Base-by-base conservation (phyloP, 176 grass and related monocot species). In the Elymus sibiricus region DNA sequence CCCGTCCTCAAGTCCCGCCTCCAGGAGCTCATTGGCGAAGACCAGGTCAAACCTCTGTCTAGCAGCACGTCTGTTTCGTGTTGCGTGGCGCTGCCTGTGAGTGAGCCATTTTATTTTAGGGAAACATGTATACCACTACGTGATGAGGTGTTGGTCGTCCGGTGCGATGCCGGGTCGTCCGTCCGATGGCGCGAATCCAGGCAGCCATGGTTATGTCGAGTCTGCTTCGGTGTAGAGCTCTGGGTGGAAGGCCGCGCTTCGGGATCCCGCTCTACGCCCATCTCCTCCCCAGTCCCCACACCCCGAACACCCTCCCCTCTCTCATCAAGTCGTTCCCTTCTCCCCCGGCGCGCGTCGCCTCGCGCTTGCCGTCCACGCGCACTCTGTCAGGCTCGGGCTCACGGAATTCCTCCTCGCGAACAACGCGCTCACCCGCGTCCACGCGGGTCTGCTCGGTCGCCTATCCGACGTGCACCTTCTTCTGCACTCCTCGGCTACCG, bases 1-100 rank as follows among this genome's bases (percentile, higher is more conserved):
- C 88, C 92, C 34, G 81, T 98, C 89, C 87, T 98, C 72, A 98
- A 95, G 81, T 69, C 89, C 73, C 89, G 94, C 81, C 87, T 95
- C 62, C 88, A 98, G 87, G 90, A 92, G 28, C 87, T 98, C 81
- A 94, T 95, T 66, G 94, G 94, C 27, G 88, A 91, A 82, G 92
- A 92, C 44, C 92, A 95, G 93, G 93, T 98, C 71, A 80, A 79
- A 46, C 63, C 27, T 61, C 21, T 28, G 49, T 2, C 12, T 17
- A 35, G 46, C 43, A 40, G 11, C 7, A 21, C 35, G 16, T 10
- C 25, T n/a, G 26, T 82, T 82, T 85, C 25, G 42, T 65, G 47
- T 73, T 39, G 62, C 71, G 58, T 84, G 76, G n/a, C 43, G 65
- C 73, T 26, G 60, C 17, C 38, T 17, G 46, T 80, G 34, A n/a